Evolutionary conservation across 441 rosid genomes (phyloP).

Genomic region (Kokia cookei): DNA sequence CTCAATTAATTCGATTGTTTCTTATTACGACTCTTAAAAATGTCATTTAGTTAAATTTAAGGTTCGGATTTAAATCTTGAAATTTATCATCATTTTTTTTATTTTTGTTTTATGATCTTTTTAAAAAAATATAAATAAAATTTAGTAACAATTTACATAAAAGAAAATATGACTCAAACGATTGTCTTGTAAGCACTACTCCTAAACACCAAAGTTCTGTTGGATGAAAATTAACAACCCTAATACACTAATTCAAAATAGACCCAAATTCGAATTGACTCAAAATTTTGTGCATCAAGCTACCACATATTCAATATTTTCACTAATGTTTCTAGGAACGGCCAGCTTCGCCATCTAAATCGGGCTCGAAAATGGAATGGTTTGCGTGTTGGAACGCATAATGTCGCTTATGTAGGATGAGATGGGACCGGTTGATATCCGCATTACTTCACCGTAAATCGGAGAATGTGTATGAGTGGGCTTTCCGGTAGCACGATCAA

Average conservation of each 20-base stretch:
- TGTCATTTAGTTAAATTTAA: no score
- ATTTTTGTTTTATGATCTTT: no score
- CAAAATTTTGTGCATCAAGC: background rate
- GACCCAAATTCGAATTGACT: no score
- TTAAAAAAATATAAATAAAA: no score
- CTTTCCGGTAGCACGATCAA: constrained; percentile 14
- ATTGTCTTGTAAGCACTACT: background rate
- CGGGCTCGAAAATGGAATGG: background rate
- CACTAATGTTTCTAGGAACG: no score
- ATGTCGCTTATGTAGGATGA: background rate
- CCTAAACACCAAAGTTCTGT: background rate
- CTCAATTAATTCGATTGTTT: no score
- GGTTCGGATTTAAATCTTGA: no score
- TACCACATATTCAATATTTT: background rate
- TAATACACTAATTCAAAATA: no score
- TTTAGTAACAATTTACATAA: no score
- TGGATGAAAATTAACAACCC: background rate
- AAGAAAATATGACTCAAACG: background rate
- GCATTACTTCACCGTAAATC: background rate
- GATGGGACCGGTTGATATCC: background rate
- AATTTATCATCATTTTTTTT: no score
- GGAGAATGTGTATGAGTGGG: background rate
- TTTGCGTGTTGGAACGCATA: background rate
- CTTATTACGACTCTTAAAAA: no score
- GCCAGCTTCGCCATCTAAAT: background rate